Base-by-base conservation (phyloP, 805 yeast species). In the Myxozyma geophila region DNA sequence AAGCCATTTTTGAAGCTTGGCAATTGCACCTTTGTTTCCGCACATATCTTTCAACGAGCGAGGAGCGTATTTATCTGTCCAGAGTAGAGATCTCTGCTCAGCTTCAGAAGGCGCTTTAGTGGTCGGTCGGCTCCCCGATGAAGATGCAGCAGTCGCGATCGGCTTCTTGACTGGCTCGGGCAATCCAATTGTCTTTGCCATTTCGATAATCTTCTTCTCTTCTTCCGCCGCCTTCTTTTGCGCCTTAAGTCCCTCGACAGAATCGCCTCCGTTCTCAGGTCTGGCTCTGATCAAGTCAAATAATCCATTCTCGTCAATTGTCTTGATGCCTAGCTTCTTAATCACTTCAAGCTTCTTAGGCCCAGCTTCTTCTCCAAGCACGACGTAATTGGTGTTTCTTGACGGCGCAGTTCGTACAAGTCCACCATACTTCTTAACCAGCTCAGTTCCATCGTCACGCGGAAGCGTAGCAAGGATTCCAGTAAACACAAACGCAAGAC, bases 51-150 rank as follows among this genome's bases (percentile, higher is more conserved):
- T 79, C 52, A 88, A 64, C 43, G 81, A 80, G 0, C 85, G 82
- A 9, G 99, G 99, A 0, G 98, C 98, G 75, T 95, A 90, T 74
- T 86, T 91, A 3, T 85, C 88, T 0, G 99, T 95, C 99, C 99
- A 95, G 62, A 95, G 78, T 70, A 87, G 54, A 5, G 66, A 51
- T 13, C 55, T 13, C 7, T 36, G 44, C 7, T 15, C 40, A 15
- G 40, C 51, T 19, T 23, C 36, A 13, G 40, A 51, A 7, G 13
- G 7, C 2, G 54, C 8, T 21, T 51, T 41, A 15, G 43, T 33
- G 10, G 50, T 35, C 4, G 46, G 19, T 43, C 35, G 28, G 33
- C 19, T 7, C 35, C 40, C 7, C 13, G 62, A 36, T 39, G 47
- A 41, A n/a, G 54, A 12, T 17, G 62, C 37, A 13, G 35, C 40